Evolutionary conservation across 2,329 filamentous ascomycete species (phyloP).

Genomic region (Bipolaris zeicola): DNA sequence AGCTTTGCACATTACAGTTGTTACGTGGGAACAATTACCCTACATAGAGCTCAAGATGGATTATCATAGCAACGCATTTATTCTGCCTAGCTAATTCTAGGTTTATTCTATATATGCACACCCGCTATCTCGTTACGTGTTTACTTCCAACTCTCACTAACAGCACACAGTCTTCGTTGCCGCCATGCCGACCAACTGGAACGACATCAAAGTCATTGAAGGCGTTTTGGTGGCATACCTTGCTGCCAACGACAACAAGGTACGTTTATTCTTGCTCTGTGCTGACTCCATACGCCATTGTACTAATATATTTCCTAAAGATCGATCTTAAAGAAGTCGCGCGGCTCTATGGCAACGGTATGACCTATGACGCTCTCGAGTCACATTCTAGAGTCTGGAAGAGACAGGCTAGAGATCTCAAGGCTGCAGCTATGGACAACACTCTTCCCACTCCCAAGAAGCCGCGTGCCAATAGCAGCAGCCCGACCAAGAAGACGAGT

Average conservation of each 20-base stretch:
- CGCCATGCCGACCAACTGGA: slow-evolving; percentile 48
- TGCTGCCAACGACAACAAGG: slow-evolving; percentile 42
- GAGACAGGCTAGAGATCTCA: slow-evolving; percentile 46
- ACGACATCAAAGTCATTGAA: slow-evolving; percentile 43
- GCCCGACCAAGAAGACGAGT: slow-evolving; percentile 7
- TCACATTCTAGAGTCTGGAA: slow-evolving; percentile 54
- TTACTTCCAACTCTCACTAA: background rate
- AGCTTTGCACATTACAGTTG: too few species aligned
- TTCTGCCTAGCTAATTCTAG: background rate
- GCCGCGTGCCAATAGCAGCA: background rate
- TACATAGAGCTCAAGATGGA: background rate
- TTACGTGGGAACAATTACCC: background rate
- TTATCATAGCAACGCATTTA: too few species aligned
- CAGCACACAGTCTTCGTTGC: background rate
- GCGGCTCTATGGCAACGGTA: slow-evolving; percentile 51
- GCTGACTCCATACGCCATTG: too few species aligned
- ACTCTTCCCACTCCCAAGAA: slow-evolving; percentile 3
- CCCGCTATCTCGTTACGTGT: background rate
- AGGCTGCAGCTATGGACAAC: slow-evolving; percentile 16
- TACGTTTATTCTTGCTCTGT: slow-evolving; percentile 16
- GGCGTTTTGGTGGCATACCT: slow-evolving; percentile 51
- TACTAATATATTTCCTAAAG: slow-evolving; percentile 37
- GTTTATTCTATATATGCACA: background rate
- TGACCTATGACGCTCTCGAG: slow-evolving; percentile 57
- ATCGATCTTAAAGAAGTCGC: slow-evolving; percentile 54